These are phyloP conservation scores for Salicornia ramosissima DNA, from an alignment of 148 eudicot species.

Conservation along the genomic window DNA sequence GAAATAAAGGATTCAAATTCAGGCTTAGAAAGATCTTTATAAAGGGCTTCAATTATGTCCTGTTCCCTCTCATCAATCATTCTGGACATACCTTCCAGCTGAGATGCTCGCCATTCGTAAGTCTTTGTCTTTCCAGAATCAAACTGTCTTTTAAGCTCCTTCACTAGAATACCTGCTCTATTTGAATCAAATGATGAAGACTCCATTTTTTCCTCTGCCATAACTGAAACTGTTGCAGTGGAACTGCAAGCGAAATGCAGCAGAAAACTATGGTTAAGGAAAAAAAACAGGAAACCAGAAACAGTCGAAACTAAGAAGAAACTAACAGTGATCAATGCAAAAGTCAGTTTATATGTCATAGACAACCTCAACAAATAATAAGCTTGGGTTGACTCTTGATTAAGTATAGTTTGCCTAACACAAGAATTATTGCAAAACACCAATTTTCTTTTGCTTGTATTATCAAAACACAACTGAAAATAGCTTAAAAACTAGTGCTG, in stretches of 20 bases:
- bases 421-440: not conserved
- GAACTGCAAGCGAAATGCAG: slow-evolving; percentile 17
- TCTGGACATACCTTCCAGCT: slow-evolving; percentile 38
- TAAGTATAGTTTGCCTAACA: not conserved
- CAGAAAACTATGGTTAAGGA: not conserved
- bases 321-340: not conserved
- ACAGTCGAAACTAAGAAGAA: not conserved
- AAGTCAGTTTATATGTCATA: too few relatives aligned
- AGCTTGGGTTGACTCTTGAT: not conserved
- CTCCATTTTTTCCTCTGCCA: slow-evolving; percentile 28
- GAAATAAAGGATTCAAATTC: slow-evolving; percentile 45
- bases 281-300: not conserved
- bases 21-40: slow-evolving; percentile 54
- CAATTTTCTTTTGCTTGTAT: not conserved
- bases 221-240: slow-evolving; percentile 21
- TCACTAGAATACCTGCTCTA: slow-evolving; percentile 36
- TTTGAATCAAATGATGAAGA: slow-evolving; percentile 29
- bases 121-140: slow-evolving; percentile 49
- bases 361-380: not conserved
- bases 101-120: slow-evolving; percentile 53
- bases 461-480: not conserved
- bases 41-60: slow-evolving; percentile 50
- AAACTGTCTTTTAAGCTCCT: slow-evolving; percentile 42
- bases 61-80: slow-evolving; percentile 45
- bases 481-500: not conserved